A percentile compares a stretch with the other conserved stretches of the same genome.
Conservation (phyloP, 106 monocot genomes). For the Allium sativum region DNA sequence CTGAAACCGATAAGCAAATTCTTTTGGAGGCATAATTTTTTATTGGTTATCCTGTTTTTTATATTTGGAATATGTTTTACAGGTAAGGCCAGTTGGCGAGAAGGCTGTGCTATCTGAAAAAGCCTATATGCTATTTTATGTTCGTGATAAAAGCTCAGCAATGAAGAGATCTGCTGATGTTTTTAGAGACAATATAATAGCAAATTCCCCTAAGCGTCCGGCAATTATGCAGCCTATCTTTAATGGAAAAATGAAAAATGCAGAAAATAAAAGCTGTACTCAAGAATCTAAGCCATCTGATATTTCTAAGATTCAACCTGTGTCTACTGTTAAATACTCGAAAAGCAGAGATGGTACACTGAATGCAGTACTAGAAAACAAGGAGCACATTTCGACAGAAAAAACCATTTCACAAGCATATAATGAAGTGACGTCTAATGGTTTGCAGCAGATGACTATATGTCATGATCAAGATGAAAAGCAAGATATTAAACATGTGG, state of each 20-base stretch:
- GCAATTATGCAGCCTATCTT: not conserved
- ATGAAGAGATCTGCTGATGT: constrained; percentile 27
- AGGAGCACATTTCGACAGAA: constrained; percentile 15
- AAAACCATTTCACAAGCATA: constrained; percentile 15
- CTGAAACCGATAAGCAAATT: no score
- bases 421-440: constrained; percentile 5
- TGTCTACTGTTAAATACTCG: not conserved
- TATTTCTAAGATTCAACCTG: not conserved
- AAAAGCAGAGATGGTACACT: not conserved
- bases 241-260: constrained; percentile 10
- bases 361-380: constrained; percentile 1
- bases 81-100: constrained; percentile 96
- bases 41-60: no score
- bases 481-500: no score
- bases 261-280: constrained; percentile 15
- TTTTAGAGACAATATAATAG: constrained; percentile 21
- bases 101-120: constrained; percentile 77
- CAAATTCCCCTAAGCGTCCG: constrained; percentile 25
- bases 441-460: constrained; percentile 1
- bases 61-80: not conserved
- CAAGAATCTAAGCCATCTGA: constrained; percentile 1
- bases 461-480: not conserved
- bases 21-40: no score
- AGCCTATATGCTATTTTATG: constrained; percentile 98
- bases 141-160: constrained; percentile 50